Percentiles rank a stretch among this genome's conserved stretches.
phyloP scores from a whole-genome alignment of 2,329 filamentous ascomycete genomes.

The Aspergillus cejpii region DNA sequence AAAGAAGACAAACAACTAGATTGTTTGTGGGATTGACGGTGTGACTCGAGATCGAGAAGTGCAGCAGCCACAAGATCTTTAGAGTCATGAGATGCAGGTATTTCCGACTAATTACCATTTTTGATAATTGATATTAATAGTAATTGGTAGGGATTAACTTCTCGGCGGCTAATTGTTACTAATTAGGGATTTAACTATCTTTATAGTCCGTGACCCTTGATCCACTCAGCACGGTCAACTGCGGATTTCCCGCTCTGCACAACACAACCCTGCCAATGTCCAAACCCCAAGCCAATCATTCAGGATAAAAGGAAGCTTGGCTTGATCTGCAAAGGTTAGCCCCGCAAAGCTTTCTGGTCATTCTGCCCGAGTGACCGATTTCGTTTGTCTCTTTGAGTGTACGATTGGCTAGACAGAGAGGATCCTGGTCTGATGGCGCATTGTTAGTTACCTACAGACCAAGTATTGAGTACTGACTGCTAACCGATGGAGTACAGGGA shows the following conservation, averaged over 20 bases:
- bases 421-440: not conserved
- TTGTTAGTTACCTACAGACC: not conserved
- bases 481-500: too few species aligned
- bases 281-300: conserved; percentile 14
- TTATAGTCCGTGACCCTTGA: not conserved
- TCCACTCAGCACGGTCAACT: conserved; percentile 18
- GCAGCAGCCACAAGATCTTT: conserved; percentile 10
- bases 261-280: conserved; percentile 6
- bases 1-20: not conserved
- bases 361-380: not conserved
- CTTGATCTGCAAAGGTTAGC: conserved; percentile 16
- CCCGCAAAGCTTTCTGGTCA: not conserved
- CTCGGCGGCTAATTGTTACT: conserved; percentile 14
- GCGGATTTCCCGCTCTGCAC: conserved; percentile 19
- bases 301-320: conserved; percentile 18
- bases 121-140: conserved; percentile 7
- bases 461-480: too few species aligned
- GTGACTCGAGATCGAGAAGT: conserved; percentile 14
- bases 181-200: conserved; percentile 8
- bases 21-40: conserved; percentile 8
- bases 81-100: not conserved
- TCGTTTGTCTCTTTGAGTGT: not conserved
- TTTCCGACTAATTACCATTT: conserved; percentile 10
- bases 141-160: not conserved
- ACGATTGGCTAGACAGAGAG: not conserved